Percentiles rank a stretch among this genome's conserved stretches.
These are phyloP conservation scores for Globisporangium nagaii DNA, from an alignment of 352 stramenopile genomes.

Conservation along the genomic window DNA sequence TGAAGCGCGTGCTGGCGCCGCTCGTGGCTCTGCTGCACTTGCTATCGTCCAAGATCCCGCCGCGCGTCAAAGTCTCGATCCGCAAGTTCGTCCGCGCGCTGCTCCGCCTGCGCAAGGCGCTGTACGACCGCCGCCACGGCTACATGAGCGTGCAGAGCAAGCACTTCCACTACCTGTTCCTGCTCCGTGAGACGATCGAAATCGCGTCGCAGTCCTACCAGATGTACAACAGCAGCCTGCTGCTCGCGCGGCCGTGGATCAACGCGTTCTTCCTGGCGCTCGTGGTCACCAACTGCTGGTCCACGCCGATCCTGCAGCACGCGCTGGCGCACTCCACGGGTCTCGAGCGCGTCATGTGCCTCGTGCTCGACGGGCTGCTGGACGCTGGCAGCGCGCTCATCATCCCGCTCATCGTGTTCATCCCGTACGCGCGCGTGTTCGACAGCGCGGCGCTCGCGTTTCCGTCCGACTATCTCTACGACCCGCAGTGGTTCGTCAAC, in stretches of 20 bases:
- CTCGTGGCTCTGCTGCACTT: background rate
- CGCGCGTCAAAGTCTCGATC: background rate
- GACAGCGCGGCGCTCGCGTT: conserved; percentile 5
- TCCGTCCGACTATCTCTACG: conserved; percentile 11
- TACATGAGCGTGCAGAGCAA: conserved; percentile 16
- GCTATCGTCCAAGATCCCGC: background rate
- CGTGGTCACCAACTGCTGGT: conserved; percentile 16
- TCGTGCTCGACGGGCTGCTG: conserved; percentile 22
- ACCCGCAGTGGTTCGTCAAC: conserved; percentile 17
- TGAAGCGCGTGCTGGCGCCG: background rate
- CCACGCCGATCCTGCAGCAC: conserved; percentile 16
- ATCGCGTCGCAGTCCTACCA: conserved; percentile 18
- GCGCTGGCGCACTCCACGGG: conserved; percentile 11
- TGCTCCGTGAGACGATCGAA: conserved; percentile 16
- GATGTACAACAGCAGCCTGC: conserved; percentile 12
- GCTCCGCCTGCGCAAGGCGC: background rate
- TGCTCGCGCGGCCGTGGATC: conserved; percentile 14
- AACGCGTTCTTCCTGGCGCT: conserved; percentile 14
- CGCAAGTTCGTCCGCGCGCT: background rate
- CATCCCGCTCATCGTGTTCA: conserved; percentile 17
- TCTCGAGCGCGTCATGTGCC: conserved; percentile 19
- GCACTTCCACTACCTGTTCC: conserved; percentile 15
- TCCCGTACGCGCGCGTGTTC: conserved; percentile 9
- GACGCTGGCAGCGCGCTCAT: conserved; percentile 18
- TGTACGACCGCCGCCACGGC: conserved; percentile 12